Evolutionary conservation across 2,329 filamentous ascomycete species (phyloP), one percentile per base, ranked within the genome.

Genomic region (Penicillium sp.): DNA sequence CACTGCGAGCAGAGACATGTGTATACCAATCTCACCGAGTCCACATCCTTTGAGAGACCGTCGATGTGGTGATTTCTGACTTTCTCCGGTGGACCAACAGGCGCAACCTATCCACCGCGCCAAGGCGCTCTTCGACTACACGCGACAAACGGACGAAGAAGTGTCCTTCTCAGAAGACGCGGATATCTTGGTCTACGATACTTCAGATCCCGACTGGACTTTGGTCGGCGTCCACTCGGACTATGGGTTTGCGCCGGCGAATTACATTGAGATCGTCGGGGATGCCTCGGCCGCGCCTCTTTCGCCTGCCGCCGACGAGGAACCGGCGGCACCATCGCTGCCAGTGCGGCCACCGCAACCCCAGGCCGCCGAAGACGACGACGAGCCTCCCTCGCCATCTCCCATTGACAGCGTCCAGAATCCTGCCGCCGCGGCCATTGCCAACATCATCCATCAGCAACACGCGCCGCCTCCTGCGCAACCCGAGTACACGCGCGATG

Each of bases 71-170:
- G 18, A 18, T 18, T 18, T 33, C 49, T 36, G 4, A 32, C 25
- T 36, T 3, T 6, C 39, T 13, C 40, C 49, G 27, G 33, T 18
- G 18, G 46, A 52, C 55, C 50, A 51, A 46, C 58, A 88, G 83
- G 84, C 84, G 49, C 73, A 78, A 60, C 80, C 86, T 25, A 70
- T 81, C 52, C 75, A 81, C 52, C 78, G 84, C 57, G 93, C 91
- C 43, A 90, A 86, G 68, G 88, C 93, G n/a, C 80, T 97, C n/a
- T 98, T 91, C 75, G 93, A 98, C 69, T 98, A 98, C 69, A 88
- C 88, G 43, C 83, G 91, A 60, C 93, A 98, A 73, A 98, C 93
- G 25, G 93, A 98, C 65, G 93, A 98, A 71, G 93, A 98, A 71
- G 77, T 98, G 8, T 97, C 91, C 25, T 97, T 98, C 66, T 81